These are phyloP conservation scores for Salix viminalis DNA, from an alignment of 345 rosid genomes.

Conservation along the genomic window DNA sequence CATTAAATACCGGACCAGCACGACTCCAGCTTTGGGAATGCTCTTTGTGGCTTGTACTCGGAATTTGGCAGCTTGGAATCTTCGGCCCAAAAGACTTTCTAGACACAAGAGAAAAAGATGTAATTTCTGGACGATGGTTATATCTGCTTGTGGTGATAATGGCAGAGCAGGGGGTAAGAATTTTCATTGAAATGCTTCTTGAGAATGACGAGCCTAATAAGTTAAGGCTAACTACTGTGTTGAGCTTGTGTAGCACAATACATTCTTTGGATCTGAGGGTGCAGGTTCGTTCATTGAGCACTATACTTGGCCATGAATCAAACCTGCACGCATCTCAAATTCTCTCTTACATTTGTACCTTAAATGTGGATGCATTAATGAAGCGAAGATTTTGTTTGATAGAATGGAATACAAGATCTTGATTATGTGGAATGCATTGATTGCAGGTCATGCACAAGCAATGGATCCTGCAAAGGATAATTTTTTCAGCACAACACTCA, in stretches of 20 bases:
- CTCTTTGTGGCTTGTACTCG: conserved; percentile 55
- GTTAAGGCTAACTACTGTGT: conserved; percentile 37
- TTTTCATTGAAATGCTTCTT: conserved; percentile 43
- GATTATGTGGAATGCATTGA: conserved; percentile 58
- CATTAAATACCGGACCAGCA: conserved; percentile 37
- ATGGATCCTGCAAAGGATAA: conserved; percentile 39
- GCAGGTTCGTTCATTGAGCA: conserved; percentile 43
- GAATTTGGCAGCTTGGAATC: conserved; percentile 36
- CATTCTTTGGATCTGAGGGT: conserved; percentile 27
- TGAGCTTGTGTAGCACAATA: conserved; percentile 41
- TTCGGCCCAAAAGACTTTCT: conserved; percentile 37
- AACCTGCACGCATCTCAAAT: background rate
- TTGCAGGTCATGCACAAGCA: conserved; percentile 49
- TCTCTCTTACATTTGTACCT: too few relatives aligned
- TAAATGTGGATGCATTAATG: conserved; percentile 33
- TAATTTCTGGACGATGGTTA: conserved; percentile 54
- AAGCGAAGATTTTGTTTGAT: conserved; percentile 35
- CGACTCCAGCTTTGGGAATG: conserved; percentile 48
- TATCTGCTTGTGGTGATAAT: conserved; percentile 44
- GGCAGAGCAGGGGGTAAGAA: conserved; percentile 29
- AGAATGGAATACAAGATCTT: conserved; percentile 26
- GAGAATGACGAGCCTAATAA: conserved; percentile 28
- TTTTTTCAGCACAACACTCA: conserved; percentile 39
- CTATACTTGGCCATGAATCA: conserved; percentile 36
- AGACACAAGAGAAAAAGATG: conserved; percentile 37